Conservation (phyloP, 441 rosid species). For the Euphorbia corollata region DNA sequence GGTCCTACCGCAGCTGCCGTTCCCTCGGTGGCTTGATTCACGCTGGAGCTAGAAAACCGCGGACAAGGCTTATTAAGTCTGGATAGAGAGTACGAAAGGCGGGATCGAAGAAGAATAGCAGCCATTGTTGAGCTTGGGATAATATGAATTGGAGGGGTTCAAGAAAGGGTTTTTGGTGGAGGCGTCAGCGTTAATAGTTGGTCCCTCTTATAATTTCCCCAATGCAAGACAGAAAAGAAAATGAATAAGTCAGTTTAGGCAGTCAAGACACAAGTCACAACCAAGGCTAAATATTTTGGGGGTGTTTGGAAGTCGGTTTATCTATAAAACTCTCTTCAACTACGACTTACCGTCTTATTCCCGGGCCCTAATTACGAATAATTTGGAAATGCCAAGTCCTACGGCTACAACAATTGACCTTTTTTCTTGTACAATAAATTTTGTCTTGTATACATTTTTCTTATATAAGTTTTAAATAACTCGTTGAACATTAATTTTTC, state of each 20-base stretch:
- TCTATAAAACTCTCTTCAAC: not conserved
- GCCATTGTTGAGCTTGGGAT: conserved; percentile 18
- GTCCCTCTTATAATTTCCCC: no score
- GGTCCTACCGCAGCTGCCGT: conserved; percentile 27
- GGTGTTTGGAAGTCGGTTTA: conserved; percentile 8
- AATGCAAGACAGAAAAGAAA: not conserved
- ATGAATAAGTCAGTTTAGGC: no score
- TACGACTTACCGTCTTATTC: no score
- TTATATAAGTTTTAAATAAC: no score
- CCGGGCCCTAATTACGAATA: no score
- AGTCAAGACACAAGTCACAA: no score
- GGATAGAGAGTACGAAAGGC: conserved; percentile 6
- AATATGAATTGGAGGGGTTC: conserved; percentile 10
- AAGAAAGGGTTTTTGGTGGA: conserved; percentile 17
- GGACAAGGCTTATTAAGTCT: conserved; percentile 12
- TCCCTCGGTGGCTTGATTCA: conserved; percentile 32
- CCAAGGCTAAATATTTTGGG: not conserved
- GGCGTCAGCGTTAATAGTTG: not conserved
- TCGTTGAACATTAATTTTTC: no score
- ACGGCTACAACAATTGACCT: no score
- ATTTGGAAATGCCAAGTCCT: no score
- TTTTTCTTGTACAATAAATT: no score
- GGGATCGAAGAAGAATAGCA: conserved; percentile 21
- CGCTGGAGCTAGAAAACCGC: conserved; percentile 30
- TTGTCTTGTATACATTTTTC: no score